phyloP scores from a whole-genome alignment of 192 early-diverging fungal genomes.

The Backusella westeae region DNA sequence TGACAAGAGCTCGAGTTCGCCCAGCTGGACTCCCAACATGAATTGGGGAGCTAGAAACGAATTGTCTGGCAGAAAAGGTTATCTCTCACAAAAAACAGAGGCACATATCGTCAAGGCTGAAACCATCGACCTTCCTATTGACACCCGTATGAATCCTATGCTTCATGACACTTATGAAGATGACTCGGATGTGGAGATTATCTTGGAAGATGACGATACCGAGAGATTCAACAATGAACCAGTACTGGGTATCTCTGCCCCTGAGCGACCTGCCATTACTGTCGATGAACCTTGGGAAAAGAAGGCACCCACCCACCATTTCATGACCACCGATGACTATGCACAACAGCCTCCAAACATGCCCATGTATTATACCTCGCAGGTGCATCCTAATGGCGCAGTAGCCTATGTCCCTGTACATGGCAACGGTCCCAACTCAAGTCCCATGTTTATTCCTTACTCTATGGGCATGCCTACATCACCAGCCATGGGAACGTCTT shows the following conservation, averaged over 20 bases:
- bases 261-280: not conserved
- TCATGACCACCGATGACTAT: not conserved
- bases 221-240: not conserved
- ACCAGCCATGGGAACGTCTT: not conserved
- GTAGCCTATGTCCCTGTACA: not conserved
- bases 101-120: not conserved
- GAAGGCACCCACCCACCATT: not conserved
- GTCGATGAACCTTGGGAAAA: not conserved
- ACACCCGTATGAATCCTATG: not conserved
- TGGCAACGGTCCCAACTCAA: not conserved
- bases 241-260: slow-evolving; percentile 23
- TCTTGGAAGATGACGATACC: slow-evolving; percentile 18
- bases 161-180: slow-evolving; percentile 13
- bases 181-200: slow-evolving; percentile 35
- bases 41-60: not conserved
- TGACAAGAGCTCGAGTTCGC: not conserved
- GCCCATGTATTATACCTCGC: slow-evolving; percentile 1
- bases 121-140: not conserved
- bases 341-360: not conserved
- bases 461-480: slow-evolving; percentile 6
- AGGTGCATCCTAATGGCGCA: not conserved
- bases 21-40: not conserved
- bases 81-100: slow-evolving; percentile 14
- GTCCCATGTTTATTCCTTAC: not conserved
- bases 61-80: not conserved